Conservation (phyloP, 192 early-diverging fungal genomes). For the Podila horticola region DNA sequence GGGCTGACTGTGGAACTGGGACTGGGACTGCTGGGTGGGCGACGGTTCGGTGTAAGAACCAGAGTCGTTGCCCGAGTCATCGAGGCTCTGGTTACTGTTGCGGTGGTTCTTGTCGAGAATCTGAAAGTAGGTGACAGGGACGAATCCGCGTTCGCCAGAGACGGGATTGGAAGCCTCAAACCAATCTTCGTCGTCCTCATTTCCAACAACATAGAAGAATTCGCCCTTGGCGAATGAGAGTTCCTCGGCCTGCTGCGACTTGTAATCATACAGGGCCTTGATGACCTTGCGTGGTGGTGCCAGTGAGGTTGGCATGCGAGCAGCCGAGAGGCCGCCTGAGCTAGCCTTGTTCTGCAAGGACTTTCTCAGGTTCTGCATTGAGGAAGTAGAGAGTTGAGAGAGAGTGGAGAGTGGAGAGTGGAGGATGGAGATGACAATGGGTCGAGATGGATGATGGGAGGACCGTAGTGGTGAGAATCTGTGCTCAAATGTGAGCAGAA, state of each 20-base stretch:
- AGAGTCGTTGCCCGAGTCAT: slow-evolving; percentile 31
- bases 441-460: too few species aligned
- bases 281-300: slow-evolving; percentile 77
- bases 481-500: too few species aligned
- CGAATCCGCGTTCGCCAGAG: slow-evolving; percentile 74
- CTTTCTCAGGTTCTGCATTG: slow-evolving; percentile 46
- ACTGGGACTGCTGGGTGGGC: slow-evolving; percentile 10
- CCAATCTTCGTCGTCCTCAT: slow-evolving; percentile 76
- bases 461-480: too few species aligned
- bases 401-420: neutral
- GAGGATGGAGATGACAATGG: too few species aligned
- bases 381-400: neutral
- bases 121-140: slow-evolving; percentile 79
- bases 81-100: slow-evolving; percentile 51
- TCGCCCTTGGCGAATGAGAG: slow-evolving; percentile 81
- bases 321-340: slow-evolving; percentile 35
- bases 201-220: slow-evolving; percentile 79
- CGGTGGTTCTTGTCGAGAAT: slow-evolving; percentile 67
- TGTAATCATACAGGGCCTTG: slow-evolving; percentile 76
- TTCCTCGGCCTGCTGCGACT: slow-evolving; percentile 65
- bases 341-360: slow-evolving; percentile 42
- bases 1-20: slow-evolving; percentile 5
- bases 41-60: slow-evolving; percentile 19
- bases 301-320: slow-evolving; percentile 26
- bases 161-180: slow-evolving; percentile 82